Evolutionary conservation across 441 rosid genomes (phyloP).

Genomic region (Isatis lusitanica): DNA sequence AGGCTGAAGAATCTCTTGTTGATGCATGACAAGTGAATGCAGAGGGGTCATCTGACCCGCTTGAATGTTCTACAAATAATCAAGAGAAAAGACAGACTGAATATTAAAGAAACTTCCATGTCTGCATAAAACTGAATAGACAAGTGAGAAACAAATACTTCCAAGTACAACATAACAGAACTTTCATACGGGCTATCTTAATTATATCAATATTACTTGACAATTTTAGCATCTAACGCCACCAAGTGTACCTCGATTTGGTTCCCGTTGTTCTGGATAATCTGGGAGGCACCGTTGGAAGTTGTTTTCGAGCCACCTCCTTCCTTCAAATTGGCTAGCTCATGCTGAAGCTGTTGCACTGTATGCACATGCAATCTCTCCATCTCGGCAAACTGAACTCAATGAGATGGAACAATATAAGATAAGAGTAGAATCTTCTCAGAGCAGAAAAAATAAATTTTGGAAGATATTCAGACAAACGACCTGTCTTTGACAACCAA

Average conservation of each 20-base stretch:
- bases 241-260: slow-evolving; percentile 59
- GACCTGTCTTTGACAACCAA: slow-evolving; percentile 95
- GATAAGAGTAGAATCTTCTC: neutral
- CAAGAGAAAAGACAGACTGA: slow-evolving; percentile 1
- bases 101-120: no score
- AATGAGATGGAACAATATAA: slow-evolving; percentile 33
- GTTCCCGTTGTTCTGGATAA: slow-evolving; percentile 57
- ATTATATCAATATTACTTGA: neutral
- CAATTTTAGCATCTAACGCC: neutral
- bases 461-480: slow-evolving; percentile 5
- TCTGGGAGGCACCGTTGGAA: slow-evolving; percentile 54
- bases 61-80: slow-evolving; percentile 55
- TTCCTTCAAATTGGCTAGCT: slow-evolving; percentile 74
- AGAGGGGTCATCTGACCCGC: slow-evolving; percentile 76
- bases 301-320: slow-evolving; percentile 58
- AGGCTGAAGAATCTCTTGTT: slow-evolving; percentile 54
- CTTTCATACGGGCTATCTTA: neutral
- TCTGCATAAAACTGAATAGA: neutral
- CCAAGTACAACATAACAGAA: neutral
- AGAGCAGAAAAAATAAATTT: neutral
- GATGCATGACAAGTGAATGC: slow-evolving; percentile 79
- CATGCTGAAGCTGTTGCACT: slow-evolving; percentile 85
- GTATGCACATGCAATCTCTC: slow-evolving; percentile 87
- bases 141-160: neutral
- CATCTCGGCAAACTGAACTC: slow-evolving; percentile 80